Percentiles rank a stretch among this genome's conserved stretches.
Evolutionary conservation across 1,139 yeast genomes (phyloP).

Genomic region (Lodderomyces margitis): DNA sequence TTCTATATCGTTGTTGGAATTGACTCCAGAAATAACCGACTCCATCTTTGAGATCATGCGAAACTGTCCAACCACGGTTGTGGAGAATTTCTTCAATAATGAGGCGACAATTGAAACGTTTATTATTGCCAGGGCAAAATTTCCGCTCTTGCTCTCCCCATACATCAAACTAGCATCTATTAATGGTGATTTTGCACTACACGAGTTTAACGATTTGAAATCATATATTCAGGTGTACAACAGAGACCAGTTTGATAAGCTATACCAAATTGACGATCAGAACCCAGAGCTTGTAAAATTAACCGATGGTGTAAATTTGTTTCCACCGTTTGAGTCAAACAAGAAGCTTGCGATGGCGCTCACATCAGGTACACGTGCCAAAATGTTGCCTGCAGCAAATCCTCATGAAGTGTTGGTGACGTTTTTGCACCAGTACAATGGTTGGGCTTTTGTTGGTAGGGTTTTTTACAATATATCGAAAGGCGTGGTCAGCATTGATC

Average conservation of each 20-base stretch:
- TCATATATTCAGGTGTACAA: conserved; percentile 55
- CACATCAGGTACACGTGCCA: conserved; percentile 64
- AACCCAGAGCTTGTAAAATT: conserved; percentile 51
- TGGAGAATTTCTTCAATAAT: conserved; percentile 58
- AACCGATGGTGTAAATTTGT: conserved; percentile 39
- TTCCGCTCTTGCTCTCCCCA: conserved; percentile 68
- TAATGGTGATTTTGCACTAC: conserved; percentile 65
- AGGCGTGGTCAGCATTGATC: conserved; percentile 32
- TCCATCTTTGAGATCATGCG: conserved; percentile 51
- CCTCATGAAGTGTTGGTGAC: conserved; percentile 55
- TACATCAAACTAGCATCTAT: conserved; percentile 60
- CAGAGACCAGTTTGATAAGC: conserved; percentile 32
- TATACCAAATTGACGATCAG: conserved; percentile 49
- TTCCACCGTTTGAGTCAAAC: conserved; percentile 50
- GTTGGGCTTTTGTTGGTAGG: conserved; percentile 85
- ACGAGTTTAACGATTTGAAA: conserved; percentile 55
- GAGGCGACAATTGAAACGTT: conserved; percentile 55
- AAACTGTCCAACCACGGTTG: conserved; percentile 54
- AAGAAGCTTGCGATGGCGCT: conserved; percentile 46
- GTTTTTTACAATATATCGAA: conserved; percentile 62
- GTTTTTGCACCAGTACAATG: conserved; percentile 73
- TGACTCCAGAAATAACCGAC: conserved; percentile 54
- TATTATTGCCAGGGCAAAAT: conserved; percentile 63
- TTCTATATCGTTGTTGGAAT: conserved; percentile 59
- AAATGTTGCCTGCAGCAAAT: conserved; percentile 51